These are phyloP conservation scores for Neopestalotiopsis clavispora DNA, from an alignment of 2,329 filamentous ascomycete genomes.

Conservation along the genomic window DNA sequence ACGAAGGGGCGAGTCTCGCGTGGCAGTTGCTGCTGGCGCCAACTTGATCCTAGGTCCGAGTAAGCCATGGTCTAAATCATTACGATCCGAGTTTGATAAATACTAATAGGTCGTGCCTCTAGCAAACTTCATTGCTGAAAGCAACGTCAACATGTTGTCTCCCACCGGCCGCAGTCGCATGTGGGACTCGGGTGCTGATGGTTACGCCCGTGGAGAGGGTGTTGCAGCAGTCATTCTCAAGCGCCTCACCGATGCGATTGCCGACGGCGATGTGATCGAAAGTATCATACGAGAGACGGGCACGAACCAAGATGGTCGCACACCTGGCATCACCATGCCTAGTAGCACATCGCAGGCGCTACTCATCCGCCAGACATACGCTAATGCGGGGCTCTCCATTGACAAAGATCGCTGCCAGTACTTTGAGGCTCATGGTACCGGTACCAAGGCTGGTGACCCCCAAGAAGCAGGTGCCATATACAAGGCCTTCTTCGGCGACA, in stretches of 20 bases:
- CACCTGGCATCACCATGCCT: slow-evolving; percentile 49
- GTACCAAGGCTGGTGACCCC: slow-evolving; percentile 26
- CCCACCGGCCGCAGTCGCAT: slow-evolving; percentile 32
- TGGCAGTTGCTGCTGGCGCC: slow-evolving; percentile 14
- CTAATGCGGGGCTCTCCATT: slow-evolving; percentile 31
- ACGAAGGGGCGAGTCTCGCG: slow-evolving; percentile 23
- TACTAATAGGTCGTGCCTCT: too few relatives aligned
- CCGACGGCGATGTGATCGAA: slow-evolving; percentile 47
- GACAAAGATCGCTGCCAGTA: slow-evolving; percentile 26
- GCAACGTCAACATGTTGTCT: slow-evolving; percentile 30
- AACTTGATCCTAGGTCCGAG: slow-evolving; percentile 17
- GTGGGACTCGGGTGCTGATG: slow-evolving; percentile 49
- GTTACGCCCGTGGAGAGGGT: slow-evolving; percentile 57
- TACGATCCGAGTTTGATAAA: too few relatives aligned
- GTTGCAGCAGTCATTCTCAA: slow-evolving; percentile 50
- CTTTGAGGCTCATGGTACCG: slow-evolving; percentile 33
- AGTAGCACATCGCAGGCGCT: slow-evolving; percentile 38
- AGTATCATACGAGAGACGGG: slow-evolving; percentile 38
- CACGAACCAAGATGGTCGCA: slow-evolving; percentile 42
- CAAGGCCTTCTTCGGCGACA: slow-evolving; percentile 1
- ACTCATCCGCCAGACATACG: slow-evolving; percentile 37
- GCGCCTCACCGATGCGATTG: slow-evolving; percentile 46
- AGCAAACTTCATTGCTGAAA: slow-evolving; percentile 3
- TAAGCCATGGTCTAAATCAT: too few relatives aligned
- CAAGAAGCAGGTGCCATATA: slow-evolving; percentile 29